These are phyloP conservation scores for Stachybotrys echinatus DNA, from an alignment of 2,329 filamentous ascomycete genomes.

Conservation along the genomic window DNA sequence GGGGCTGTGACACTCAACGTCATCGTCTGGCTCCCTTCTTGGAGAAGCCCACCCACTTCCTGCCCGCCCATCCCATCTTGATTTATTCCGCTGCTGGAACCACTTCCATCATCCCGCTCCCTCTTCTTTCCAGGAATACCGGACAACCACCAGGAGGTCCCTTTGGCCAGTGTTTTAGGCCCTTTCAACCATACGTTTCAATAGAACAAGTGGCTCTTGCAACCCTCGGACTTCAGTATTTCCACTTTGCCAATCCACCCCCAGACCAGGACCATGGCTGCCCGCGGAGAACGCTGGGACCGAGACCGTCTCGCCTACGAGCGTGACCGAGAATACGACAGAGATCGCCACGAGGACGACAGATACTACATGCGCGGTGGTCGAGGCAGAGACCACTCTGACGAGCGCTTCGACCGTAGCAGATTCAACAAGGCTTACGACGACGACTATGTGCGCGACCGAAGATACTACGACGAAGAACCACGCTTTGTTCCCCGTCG, in stretches of 20 bases:
- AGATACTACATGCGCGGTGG: slow-evolving; percentile 32
- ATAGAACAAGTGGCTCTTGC: not conserved
- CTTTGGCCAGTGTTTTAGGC: not conserved
- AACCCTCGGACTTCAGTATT: not conserved
- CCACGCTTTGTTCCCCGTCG: slow-evolving; percentile 29
- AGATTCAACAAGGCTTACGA: slow-evolving; percentile 39
- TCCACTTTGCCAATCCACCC: not conserved
- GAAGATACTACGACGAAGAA: slow-evolving; percentile 52
- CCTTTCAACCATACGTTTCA: not conserved
- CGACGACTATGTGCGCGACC: slow-evolving; percentile 42
- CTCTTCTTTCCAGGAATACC: too few species aligned
- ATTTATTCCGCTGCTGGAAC: not conserved
- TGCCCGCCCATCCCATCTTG: not conserved
- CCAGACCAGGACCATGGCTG: slow-evolving; percentile 5
- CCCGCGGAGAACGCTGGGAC: slow-evolving; percentile 42
- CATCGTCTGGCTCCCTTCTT: not conserved
- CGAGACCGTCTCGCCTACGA: slow-evolving; percentile 41
- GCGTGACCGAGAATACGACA: slow-evolving; percentile 26
- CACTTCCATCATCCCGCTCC: too few species aligned
- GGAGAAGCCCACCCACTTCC: not conserved
- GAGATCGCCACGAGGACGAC: slow-evolving; percentile 51
- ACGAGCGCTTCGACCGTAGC: slow-evolving; percentile 41
- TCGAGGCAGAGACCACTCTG: slow-evolving; percentile 39
- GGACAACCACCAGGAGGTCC: not conserved
- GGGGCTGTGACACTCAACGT: not conserved